Percentiles rank a stretch among this genome's conserved stretches.
phyloP scores from a whole-genome alignment of 345 rosid genomes.

The Clausena lansium region DNA sequence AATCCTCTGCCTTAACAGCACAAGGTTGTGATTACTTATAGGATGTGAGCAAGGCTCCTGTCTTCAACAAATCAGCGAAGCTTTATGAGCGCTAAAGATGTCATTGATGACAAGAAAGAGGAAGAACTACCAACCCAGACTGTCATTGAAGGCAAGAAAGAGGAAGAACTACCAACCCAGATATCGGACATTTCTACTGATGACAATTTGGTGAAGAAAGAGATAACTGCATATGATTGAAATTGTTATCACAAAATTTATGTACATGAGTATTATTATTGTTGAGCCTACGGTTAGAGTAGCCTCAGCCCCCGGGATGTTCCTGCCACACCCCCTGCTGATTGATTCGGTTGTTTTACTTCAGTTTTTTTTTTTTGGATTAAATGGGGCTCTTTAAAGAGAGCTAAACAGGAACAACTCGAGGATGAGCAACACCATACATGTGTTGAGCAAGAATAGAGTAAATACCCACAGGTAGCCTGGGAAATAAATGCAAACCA shows the following conservation, averaged over 20 bases:
- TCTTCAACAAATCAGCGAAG: conserved; percentile 72
- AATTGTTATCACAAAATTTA: neutral
- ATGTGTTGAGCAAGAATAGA: too few species aligned
- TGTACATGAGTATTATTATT: neutral
- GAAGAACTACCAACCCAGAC: conserved; percentile 23
- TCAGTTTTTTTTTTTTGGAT: too few species aligned
- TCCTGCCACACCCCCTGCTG: neutral
- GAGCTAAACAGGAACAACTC: too few species aligned
- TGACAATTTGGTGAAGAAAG: conserved; percentile 13
- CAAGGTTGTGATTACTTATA: conserved; percentile 57
- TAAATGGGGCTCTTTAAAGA: too few species aligned
- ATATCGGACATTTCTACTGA: neutral
- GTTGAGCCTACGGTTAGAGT: neutral
- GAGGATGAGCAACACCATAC: too few species aligned
- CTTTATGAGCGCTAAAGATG: conserved; percentile 37
- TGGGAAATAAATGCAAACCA: too few species aligned
- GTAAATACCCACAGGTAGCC: too few species aligned
- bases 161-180: conserved; percentile 32
- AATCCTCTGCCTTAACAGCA: conserved; percentile 22
- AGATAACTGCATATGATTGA: conserved; percentile 22
- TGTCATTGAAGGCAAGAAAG: conserved; percentile 33
- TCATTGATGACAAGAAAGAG: conserved; percentile 34
- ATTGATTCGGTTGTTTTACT: too few species aligned
- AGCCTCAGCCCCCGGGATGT: neutral
- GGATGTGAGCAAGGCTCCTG: conserved; percentile 59